A percentile compares a stretch with the other conserved stretches of the same genome.
These are phyloP conservation scores for Choiromyces venosus DNA, from an alignment of 495 filamentous ascomycete species.

Conservation along the genomic window DNA sequence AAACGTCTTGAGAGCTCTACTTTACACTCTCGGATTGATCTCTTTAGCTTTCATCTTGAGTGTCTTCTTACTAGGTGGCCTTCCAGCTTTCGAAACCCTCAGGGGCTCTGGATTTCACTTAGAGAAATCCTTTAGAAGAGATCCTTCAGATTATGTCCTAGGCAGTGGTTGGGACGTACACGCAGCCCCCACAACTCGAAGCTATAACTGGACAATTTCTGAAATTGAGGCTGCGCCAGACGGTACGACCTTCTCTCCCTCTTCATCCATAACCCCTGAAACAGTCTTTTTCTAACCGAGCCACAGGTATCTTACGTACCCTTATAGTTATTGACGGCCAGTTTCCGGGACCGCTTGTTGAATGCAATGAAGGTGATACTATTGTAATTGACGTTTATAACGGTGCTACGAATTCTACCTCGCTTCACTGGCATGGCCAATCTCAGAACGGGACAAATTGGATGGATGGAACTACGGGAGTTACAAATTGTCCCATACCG, in stretches of 20 bases:
- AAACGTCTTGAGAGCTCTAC: not conserved
- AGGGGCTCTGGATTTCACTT: not conserved
- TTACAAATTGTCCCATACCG: slow-evolving; percentile 64
- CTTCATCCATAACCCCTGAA: not conserved
- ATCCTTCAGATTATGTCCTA: slow-evolving; percentile 46
- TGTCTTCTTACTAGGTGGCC: not conserved
- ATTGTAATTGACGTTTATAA: slow-evolving; percentile 42
- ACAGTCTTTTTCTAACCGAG: slow-evolving; percentile 4
- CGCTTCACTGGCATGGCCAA: slow-evolving; percentile 65
- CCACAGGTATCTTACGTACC: slow-evolving; percentile 48
- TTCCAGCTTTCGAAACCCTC: not conserved
- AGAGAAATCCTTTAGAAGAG: slow-evolving; percentile 27
- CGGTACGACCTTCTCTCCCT: slow-evolving; percentile 11
- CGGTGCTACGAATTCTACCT: slow-evolving; percentile 36
- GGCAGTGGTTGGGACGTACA: slow-evolving; percentile 45
- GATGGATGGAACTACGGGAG: slow-evolving; percentile 59
- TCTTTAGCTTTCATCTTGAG: not conserved
- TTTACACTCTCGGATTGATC: not conserved
- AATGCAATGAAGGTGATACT: slow-evolving; percentile 41
- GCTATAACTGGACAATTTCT: slow-evolving; percentile 47
- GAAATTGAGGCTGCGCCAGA: slow-evolving; percentile 43
- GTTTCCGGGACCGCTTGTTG: slow-evolving; percentile 55
- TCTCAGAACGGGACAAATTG: slow-evolving; percentile 57
- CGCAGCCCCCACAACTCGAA: slow-evolving; percentile 44
- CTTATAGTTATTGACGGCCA: slow-evolving; percentile 54